Conservation (phyloP, 2,329 filamentous ascomycete species). For the Diaporthe sp. region DNA sequence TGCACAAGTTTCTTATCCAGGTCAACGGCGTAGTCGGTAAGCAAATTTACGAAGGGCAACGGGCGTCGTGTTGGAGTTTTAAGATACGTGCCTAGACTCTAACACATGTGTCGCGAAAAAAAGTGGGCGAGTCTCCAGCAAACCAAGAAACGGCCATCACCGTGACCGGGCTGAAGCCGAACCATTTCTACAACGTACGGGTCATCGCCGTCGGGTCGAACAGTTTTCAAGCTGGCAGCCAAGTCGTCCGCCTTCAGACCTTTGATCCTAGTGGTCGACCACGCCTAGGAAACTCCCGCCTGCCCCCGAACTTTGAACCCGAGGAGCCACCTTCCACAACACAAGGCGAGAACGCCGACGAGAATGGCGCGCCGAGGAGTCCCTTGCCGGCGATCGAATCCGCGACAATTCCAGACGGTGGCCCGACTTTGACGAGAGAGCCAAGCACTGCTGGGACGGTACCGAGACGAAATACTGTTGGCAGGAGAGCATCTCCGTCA, state of each 20-base stretch:
- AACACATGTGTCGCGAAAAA: constrained; percentile 28
- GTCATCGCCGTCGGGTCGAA: constrained; percentile 92
- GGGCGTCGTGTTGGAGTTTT: constrained; percentile 43
- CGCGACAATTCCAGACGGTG: constrained; percentile 71
- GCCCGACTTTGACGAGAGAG: constrained; percentile 75
- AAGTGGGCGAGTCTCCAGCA: constrained; percentile 85
- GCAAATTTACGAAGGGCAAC: constrained; percentile 46
- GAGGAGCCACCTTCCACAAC: constrained; percentile 62
- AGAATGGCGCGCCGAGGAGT: constrained; percentile 62
- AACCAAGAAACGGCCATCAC: constrained; percentile 89
- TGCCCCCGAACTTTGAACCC: constrained; percentile 68
- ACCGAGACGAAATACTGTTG: constrained; percentile 76
- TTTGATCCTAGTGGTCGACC: constrained; percentile 74
- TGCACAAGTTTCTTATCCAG: constrained; percentile 90
- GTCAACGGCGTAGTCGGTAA: constrained; percentile 92
- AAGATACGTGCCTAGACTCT: constrained; percentile 14
- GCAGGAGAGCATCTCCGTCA: constrained; percentile 82
- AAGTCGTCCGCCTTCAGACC: constrained; percentile 86
- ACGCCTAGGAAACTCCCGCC: constrained; percentile 67
- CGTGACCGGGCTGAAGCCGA: constrained; percentile 87
- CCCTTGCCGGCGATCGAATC: constrained; percentile 73
- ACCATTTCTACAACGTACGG: constrained; percentile 92
- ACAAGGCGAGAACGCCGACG: constrained; percentile 61
- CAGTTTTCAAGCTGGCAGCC: constrained; percentile 92
- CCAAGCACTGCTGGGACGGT: constrained; percentile 59